phyloP scores from a whole-genome alignment of 2,329 filamentous ascomycete genomes.

The Aspergillus brasiliensis region DNA sequence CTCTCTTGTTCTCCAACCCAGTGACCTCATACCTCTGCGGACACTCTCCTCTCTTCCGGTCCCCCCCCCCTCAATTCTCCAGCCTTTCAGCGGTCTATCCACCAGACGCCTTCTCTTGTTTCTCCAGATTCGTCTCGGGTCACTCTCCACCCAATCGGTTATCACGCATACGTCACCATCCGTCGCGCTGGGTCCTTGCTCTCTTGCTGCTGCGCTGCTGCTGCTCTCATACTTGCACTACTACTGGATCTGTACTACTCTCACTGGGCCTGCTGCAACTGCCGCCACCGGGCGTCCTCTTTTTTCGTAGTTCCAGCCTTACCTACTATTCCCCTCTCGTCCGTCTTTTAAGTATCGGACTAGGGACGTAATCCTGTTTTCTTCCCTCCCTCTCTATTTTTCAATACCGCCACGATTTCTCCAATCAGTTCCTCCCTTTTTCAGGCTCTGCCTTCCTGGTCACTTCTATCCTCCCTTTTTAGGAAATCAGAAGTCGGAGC shows the following conservation, averaged over 20 bases:
- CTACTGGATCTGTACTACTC: background rate
- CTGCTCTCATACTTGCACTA: background rate
- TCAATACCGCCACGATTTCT: constrained; percentile 9
- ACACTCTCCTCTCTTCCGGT: constrained; percentile 6
- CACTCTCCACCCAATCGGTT: constrained; percentile 7
- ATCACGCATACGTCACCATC: constrained; percentile 8
- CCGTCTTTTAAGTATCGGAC: constrained; percentile 17
- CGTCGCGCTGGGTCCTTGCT: background rate
- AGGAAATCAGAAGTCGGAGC: constrained; percentile 6
- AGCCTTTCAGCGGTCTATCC: background rate
- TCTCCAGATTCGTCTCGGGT: background rate
- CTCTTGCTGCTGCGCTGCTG: background rate
- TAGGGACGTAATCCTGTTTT: constrained; percentile 22
- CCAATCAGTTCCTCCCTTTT: constrained; percentile 11
- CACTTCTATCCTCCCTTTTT: constrained; percentile 5
- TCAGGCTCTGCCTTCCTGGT: constrained; percentile 1
- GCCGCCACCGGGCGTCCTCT: constrained; percentile 1
- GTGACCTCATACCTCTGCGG: constrained; percentile 17
- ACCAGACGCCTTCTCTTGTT: background rate
- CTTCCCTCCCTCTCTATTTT: constrained; percentile 5
- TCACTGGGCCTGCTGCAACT: background rate
- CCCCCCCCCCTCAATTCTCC: constrained; percentile 5
- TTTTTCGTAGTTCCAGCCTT: constrained; percentile 14
- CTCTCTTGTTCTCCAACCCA: too few species aligned
- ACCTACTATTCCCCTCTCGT: constrained; percentile 12